Conservation (phyloP, 306 rosid genomes). For the Prinsepia uniflora region DNA sequence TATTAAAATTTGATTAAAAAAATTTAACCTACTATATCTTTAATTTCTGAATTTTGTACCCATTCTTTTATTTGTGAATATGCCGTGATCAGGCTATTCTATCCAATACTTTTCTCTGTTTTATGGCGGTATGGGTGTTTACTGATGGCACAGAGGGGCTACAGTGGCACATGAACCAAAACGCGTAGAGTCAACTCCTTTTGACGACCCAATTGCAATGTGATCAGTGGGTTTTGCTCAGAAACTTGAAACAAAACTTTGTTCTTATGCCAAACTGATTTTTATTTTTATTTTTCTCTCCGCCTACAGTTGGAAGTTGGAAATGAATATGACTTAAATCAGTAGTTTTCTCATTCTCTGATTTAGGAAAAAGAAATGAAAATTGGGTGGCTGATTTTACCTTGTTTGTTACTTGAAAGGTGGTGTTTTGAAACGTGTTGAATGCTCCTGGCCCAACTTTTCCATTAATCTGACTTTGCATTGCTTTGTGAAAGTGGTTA, state of each 20-base stretch:
- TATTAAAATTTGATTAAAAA: too few relatives aligned
- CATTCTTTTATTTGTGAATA: too few relatives aligned
- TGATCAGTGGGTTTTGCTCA: neutral
- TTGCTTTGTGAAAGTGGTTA: constrained; percentile 19
- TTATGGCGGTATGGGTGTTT: neutral
- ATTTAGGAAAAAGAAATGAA: neutral
- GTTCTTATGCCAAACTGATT: neutral
- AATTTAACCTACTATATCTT: too few relatives aligned
- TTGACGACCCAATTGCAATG: neutral
- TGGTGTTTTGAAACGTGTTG: constrained; percentile 26
- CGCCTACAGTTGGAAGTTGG: neutral
- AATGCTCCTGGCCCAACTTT: constrained; percentile 17
- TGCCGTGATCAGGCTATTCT: too few relatives aligned
- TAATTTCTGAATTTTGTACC: too few relatives aligned
- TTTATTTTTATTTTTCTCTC: neutral
- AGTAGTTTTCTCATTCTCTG: neutral
- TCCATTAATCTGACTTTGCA: constrained; percentile 30
- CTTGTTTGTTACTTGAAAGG: constrained; percentile 29
- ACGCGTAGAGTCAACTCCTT: constrained; percentile 1
- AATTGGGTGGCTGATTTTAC: constrained; percentile 17
- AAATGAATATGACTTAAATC: neutral
- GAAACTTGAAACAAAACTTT: neutral
- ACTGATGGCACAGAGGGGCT: neutral
- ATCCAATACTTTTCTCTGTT: too few relatives aligned
- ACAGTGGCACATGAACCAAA: constrained; percentile 3